Base-by-base conservation (phyloP, 2,329 filamentous ascomycete species). In the Myriosclerotinia curreyana region DNA sequence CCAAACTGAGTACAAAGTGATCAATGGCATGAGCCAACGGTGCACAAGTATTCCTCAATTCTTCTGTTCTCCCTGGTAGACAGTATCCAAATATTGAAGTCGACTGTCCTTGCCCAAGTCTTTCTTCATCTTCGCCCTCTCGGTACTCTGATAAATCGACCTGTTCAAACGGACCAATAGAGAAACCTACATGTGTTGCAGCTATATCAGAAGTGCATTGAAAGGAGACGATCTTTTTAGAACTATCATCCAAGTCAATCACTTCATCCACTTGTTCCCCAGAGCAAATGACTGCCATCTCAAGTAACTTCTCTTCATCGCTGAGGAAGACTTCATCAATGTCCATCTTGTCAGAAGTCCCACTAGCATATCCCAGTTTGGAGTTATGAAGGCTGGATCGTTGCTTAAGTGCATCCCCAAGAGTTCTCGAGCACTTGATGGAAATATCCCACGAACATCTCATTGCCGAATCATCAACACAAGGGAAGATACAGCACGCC, bases 61-160 rank as follows among this genome's bases (percentile, higher is more conserved):
- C 92, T 36, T 92, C 87, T 25, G 84, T 84, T 63, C 92, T 86
- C 4, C 90, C 86, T 0, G 95, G 95, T 53, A 99, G 80, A 75
- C 94, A 98, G 76, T 96, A 99, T 8, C 89, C 95, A 71, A 96
- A 87, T 3, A 99, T 85, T 68, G 94, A 92, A 68, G 96, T 86
- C 0, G 93, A 92, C 72, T 92, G 96, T 15, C 68, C 71, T 68
- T 89, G 86, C 3, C 92, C 92, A 62, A 99, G 84, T 74, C 93
- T 92, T 70, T 96, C 92, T 73, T 97, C 93, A 69, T 96, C 91
- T 70, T 96, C 92, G 67, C 92, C 91, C 53, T 93, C 91, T 59
- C 96, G 87, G 71, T 91, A 96, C 70, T 94, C 90, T 2, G 91
- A 89, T 6, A 99, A 81, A 73, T 97, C 91, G 61, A 98, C 88